Base-by-base conservation (phyloP, 2,329 filamentous ascomycete species). In the Hawksworthiomyces lignivorus region DNA sequence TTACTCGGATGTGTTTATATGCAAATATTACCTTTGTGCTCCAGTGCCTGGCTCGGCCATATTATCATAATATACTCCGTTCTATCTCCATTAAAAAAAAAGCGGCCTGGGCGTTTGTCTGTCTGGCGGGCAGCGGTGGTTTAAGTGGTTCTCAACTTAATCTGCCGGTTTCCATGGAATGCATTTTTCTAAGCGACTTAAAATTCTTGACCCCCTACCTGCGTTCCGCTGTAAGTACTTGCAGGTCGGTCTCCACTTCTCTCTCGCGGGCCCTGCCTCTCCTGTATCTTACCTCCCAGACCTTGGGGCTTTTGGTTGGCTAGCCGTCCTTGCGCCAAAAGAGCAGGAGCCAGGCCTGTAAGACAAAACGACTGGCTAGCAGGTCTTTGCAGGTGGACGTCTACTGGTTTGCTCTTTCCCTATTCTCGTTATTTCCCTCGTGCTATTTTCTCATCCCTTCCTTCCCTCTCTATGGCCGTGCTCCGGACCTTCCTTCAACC, bases 271-370 rank as follows among this genome's bases (percentile, higher is more conserved):
- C n/a, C n/a, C n/a, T n/a, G n/a, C n/a, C n/a, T n/a, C n/a, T n/a
- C n/a, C n/a, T n/a, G n/a, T n/a, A n/a, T n/a, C n/a, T n/a, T n/a
- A n/a, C n/a, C n/a, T n/a, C 39, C 32, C 39, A 27, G 29, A 6
- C 8, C 22, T 24, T 22, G 20, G 30, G 9, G 10, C 24, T 24
- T 41, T 39, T 48, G 41, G 46, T 48, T 50, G 46, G 48, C 48
- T 44, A 48, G 39, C 48, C 46, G 48, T 46, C 46, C 43, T 40
- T 29, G 43, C 36, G 31, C 8, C 24, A 8, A 26, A 27, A 38
- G 37, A 36, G 31, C 35, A 44, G 22, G 19, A 18, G 18, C 11
- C 28, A 24, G 24, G 28, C 32, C n/a, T 36, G 26, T 27, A 39
- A 36, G 31, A 39, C 36, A 41, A 15, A 44, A 41, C 37, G 32